Evolutionary conservation across 257 asterid genomes (phyloP).

Genomic region (Solanum etuberosum): DNA sequence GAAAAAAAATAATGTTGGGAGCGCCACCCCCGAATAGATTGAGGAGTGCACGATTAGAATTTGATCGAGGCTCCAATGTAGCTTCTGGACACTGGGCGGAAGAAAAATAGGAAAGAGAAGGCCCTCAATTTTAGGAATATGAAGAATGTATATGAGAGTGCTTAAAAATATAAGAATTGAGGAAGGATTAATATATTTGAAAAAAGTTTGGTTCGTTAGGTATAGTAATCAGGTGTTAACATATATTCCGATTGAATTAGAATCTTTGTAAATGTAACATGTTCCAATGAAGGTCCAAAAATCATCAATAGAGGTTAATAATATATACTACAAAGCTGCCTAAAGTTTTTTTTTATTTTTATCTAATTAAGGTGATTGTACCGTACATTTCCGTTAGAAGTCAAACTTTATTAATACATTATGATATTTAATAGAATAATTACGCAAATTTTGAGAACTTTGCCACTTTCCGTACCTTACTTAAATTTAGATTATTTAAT

Average conservation of each 20-base stretch:
- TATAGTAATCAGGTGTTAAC: constrained; percentile 33
- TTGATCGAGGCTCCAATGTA: rapidly evolving
- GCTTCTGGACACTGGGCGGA: rapidly evolving
- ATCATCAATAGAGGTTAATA: neutral
- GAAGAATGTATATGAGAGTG: constrained; percentile 2
- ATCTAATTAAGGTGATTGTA: neutral
- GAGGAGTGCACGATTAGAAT: too few species aligned
- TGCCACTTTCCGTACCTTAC: neutral
- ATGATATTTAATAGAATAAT: neutral
- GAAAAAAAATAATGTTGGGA: too few species aligned
- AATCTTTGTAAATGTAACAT: constrained; percentile 29
- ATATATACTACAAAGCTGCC: neutral
- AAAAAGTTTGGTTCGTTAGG: constrained; percentile 13
- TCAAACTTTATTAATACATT: neutral
- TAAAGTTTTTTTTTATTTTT: neutral
- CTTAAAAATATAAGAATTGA: constrained; percentile 9
- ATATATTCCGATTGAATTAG: constrained; percentile 31
- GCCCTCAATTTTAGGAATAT: neutral
- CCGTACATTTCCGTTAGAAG: neutral
- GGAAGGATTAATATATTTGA: constrained; percentile 1
- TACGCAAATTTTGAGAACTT: neutral
- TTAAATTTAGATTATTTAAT: neutral
- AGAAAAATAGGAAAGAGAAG: neutral
- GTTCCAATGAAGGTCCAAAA: constrained; percentile 12
- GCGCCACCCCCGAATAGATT: too few species aligned